Base-by-base conservation (phyloP, 2,329 filamentous ascomycete genomes). In the Ophiostoma triangulosporum region DNA sequence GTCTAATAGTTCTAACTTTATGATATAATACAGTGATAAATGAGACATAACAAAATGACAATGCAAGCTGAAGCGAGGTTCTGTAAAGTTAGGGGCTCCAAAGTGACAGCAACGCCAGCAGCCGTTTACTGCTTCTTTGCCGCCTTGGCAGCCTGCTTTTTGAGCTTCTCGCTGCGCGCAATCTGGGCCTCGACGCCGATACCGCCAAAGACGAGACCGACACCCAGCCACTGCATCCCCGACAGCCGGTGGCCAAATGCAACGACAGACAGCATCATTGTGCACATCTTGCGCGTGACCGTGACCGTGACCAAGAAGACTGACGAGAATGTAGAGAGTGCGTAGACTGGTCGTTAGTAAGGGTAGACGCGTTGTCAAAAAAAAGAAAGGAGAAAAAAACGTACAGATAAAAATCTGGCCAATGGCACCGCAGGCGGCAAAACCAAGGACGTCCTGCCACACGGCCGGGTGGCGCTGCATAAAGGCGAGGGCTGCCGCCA, bases 221-320 rank as follows among this genome's bases (percentile, higher is more conserved):
- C 90, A 58, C 93, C 93, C 6, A 94, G 72, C 87, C 90, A 95
- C 71, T 98, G 93, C 77, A 91, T 94, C n/a, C 73, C 70, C 27
- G 80, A 86, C 49, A 98, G 76, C 58, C 78, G 80, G 68, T 98
- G 93, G 27, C 93, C 93, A 66, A 97, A 98, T 70, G 88, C 89
- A 57, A 97, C 74, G 27, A 98, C 93, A 52, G 88, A 95, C 51
- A 97, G 76, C 56, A 97, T 88, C 93, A 98, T 98, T 60, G 91
- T 97, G 66, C 97, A 79, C 93, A 98, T 98, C 73, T 98, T 98
- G 64, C 93, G 79, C 46, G 93, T 98, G 46, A 98, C 93, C 2
- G 89, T 98, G 3, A 98, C 90, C 4, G 93, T 97, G 43, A 97
- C 91, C 50, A 98, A 80, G 51, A 97, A 77, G 49, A 98, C 78